These are phyloP conservation scores for Pythium aquatile DNA, from an alignment of 352 stramenopile species.

Conservation along the genomic window DNA sequence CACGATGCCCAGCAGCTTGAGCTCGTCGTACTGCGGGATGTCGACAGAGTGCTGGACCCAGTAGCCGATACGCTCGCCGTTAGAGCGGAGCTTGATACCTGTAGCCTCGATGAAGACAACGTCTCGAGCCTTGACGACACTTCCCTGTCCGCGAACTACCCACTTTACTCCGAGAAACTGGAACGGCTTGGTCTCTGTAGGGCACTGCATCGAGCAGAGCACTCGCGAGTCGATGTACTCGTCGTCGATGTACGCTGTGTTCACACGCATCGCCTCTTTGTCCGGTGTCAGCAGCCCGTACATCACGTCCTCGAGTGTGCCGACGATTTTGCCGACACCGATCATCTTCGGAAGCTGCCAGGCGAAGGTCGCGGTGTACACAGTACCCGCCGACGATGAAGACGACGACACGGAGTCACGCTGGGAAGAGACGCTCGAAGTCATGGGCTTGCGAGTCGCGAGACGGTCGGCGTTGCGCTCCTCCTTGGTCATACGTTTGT, in stretches of 20 bases:
- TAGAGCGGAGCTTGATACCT: slow-evolving; percentile 11
- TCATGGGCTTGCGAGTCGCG: neutral
- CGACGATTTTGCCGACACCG: slow-evolving; percentile 22
- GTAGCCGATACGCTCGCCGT: slow-evolving; percentile 20
- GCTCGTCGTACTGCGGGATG: slow-evolving; percentile 16
- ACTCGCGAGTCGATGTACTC: slow-evolving; percentile 34
- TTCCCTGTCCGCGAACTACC: slow-evolving; percentile 18
- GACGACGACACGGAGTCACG: slow-evolving; percentile 14
- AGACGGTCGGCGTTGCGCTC: neutral
- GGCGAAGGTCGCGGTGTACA: slow-evolving; percentile 1
- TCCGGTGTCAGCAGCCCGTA: slow-evolving; percentile 51
- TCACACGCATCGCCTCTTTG: slow-evolving; percentile 49
- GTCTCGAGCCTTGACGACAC: slow-evolving; percentile 17
- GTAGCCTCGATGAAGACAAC: slow-evolving; percentile 21
- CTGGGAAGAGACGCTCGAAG: slow-evolving; percentile 8
- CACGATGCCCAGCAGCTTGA: slow-evolving; percentile 18
- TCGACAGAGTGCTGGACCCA: slow-evolving; percentile 19
- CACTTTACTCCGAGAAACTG: slow-evolving; percentile 31
- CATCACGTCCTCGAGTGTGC: slow-evolving; percentile 61
- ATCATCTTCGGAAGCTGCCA: slow-evolving; percentile 17
- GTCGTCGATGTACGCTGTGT: slow-evolving; percentile 47
- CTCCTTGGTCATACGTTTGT: slow-evolving; percentile 22
- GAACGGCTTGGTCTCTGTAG: slow-evolving; percentile 33
- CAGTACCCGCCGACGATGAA: slow-evolving; percentile 1
- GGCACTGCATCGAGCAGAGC: slow-evolving; percentile 43